Percentiles rank a stretch among this genome's conserved stretches.
These are phyloP conservation scores for Aegilops tauschii DNA, from an alignment of 176 grass and related monocot genomes.

Conservation along the genomic window DNA sequence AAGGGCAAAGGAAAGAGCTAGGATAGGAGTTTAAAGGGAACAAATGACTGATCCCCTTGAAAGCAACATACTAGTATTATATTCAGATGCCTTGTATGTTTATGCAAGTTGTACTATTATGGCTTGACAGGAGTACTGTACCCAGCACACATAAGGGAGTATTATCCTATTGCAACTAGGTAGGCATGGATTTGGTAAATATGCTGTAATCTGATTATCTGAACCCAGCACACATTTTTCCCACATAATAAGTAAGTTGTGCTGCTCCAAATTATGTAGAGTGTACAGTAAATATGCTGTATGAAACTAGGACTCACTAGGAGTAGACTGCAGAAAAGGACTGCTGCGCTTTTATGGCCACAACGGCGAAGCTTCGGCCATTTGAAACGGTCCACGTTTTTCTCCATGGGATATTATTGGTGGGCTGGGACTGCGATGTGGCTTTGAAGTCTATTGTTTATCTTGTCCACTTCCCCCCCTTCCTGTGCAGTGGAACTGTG, in stretches of 20 bases:
- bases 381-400: constrained; percentile 4
- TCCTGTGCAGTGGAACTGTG: no score
- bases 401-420: background rate
- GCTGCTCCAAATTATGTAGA: no score
- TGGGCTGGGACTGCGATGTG: background rate
- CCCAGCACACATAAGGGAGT: no score
- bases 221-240: no score
- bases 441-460: background rate
- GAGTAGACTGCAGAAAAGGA: background rate
- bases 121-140: background rate
- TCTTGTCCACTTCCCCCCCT: background rate
- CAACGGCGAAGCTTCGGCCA: background rate
- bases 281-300: background rate
- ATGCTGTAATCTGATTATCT: no score
- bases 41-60: no score
- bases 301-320: background rate
- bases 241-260: no score
- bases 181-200: no score
- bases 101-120: background rate
- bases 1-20: background rate
- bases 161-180: no score
- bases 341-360: background rate
- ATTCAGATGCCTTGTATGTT: background rate
- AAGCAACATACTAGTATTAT: no score
- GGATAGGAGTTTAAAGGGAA: no score